Evolutionary conservation across 805 yeast genomes (phyloP), one percentile per base, ranked within the genome.

Genomic region (Myxozyma neotropica): DNA sequence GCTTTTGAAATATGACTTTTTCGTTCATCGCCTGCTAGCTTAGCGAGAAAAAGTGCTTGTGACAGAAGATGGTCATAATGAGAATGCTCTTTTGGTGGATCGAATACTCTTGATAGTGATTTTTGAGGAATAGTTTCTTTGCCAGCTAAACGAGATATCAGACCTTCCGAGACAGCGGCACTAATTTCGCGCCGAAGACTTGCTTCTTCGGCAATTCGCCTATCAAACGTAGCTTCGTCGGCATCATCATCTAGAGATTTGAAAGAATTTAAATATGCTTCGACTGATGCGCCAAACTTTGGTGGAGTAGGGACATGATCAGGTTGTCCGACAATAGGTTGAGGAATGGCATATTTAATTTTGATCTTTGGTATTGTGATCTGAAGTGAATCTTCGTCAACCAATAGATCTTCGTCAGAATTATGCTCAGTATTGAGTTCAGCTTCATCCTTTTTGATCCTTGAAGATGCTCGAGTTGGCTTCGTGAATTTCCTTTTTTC

Each of bases 21-120:
- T 57, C 88, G 79, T 57, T 82, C 79, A 61, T 86, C 92, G 52
- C 81, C 83, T 61, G 90, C 83, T 10, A 89, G 73, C 64, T 83
- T 86, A 4, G 96, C 81, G 66, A 89, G 81, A 45, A 83, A 79
- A 27, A 85, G 71, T 1, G 92, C 95, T 64, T 93, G 98, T 0
- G 85, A 81, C 0, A 90, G 72, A 29, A 94, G 74, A 71, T 88
- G 86, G 68, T 92, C 97, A 46, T 81, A 81, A 68, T 83, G 86
- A 0, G 92, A 82, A 39, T 40, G 58, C 19, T 29, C 36, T n/a
- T 47, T 67, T 65, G 83, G 76, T 66, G 88, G 83, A 31, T 74
- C 75, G 63, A 69, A 75, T 5, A 80, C 78, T 53, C 68, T 71
- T 71, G 83, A 63, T 68, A 83, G 71, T 8, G 62, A 35, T 29